phyloP scores from a whole-genome alignment of 1,284 basidiomycete genomes.

The Lignosus rhinocerotis region DNA sequence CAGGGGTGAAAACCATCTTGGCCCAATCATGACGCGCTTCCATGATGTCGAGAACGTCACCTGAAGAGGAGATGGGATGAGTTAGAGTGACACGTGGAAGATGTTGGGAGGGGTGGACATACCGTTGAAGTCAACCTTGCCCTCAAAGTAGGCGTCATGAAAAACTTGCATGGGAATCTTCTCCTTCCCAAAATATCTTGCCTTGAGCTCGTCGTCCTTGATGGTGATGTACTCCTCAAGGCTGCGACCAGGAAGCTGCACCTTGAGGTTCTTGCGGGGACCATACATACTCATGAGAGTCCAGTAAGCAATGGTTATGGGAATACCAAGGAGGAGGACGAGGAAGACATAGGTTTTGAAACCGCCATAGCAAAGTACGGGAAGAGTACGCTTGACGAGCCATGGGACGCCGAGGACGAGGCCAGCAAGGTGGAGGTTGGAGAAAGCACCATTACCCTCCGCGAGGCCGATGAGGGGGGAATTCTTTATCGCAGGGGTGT shows the following conservation, averaged over 20 bases:
- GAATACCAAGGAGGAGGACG: slow-evolving; percentile 72
- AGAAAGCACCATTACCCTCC: slow-evolving; percentile 86
- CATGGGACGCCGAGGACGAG: slow-evolving; percentile 80
- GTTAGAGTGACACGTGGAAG: slow-evolving; percentile 15
- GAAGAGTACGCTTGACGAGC: slow-evolving; percentile 76
- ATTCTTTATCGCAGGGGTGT: slow-evolving; percentile 75
- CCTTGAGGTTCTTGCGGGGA: slow-evolving; percentile 83
- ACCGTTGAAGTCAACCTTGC: slow-evolving; percentile 96
- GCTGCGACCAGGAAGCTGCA: slow-evolving; percentile 81
- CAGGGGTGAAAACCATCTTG: slow-evolving; percentile 82
- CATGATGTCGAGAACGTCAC: slow-evolving; percentile 90
- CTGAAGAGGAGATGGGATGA: slow-evolving; percentile 39
- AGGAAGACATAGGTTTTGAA: slow-evolving; percentile 87
- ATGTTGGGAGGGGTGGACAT: slow-evolving; percentile 21
- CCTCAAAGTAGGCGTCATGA: slow-evolving; percentile 97
- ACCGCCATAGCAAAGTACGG: slow-evolving; percentile 76
- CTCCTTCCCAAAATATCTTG: slow-evolving; percentile 76
- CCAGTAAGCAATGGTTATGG: slow-evolving; percentile 90
- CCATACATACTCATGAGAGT: slow-evolving; percentile 84
- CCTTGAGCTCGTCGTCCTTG: slow-evolving; percentile 81
- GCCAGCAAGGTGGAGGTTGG: slow-evolving; percentile 78
- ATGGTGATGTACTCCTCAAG: slow-evolving; percentile 92
- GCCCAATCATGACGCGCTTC: slow-evolving; percentile 97
- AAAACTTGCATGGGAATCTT: slow-evolving; percentile 99
- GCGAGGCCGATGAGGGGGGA: slow-evolving; percentile 81